Percentiles rank a stretch among this genome's conserved stretches.
Conservation (phyloP, 2,329 filamentous ascomycete species). For the Scolecobasidium constrictum region DNA sequence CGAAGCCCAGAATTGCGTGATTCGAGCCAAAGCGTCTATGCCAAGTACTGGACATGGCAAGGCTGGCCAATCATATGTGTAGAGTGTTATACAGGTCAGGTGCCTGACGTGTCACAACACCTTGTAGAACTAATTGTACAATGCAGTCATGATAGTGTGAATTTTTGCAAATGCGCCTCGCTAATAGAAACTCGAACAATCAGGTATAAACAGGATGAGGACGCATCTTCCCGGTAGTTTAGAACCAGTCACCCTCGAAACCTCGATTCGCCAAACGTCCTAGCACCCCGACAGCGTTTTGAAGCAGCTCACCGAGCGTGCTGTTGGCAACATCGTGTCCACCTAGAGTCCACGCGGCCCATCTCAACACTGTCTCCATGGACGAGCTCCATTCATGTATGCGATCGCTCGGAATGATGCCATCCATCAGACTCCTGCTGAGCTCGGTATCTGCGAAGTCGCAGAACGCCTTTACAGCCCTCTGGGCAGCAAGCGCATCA, state of each 20-base stretch:
- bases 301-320: conserved; percentile 6
- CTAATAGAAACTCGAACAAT: no score
- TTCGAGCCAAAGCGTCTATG: no score
- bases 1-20: no score
- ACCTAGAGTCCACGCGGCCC: conserved; percentile 8
- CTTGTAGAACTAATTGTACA: no score
- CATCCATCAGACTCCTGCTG: neutral
- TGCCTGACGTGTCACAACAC: no score
- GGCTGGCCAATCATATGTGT: no score
- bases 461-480: conserved; percentile 4
- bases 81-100: no score
- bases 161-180: no score
- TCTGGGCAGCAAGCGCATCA: neutral
- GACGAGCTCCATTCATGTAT: conserved; percentile 4
- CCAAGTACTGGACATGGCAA: no score
- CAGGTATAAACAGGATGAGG: no score
- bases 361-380: conserved; percentile 5
- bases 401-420: neutral
- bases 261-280: conserved; percentile 4
- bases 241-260: conserved; percentile 8
- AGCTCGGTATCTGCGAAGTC: conserved; percentile 1
- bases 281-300: conserved; percentile 7
- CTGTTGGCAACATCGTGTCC: conserved; percentile 1
- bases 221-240: no score
- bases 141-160: no score